Percentiles rank a stretch among this genome's conserved stretches.
phyloP scores from a whole-genome alignment of 257 asterid species.

The Cynanchum wilfordii region DNA sequence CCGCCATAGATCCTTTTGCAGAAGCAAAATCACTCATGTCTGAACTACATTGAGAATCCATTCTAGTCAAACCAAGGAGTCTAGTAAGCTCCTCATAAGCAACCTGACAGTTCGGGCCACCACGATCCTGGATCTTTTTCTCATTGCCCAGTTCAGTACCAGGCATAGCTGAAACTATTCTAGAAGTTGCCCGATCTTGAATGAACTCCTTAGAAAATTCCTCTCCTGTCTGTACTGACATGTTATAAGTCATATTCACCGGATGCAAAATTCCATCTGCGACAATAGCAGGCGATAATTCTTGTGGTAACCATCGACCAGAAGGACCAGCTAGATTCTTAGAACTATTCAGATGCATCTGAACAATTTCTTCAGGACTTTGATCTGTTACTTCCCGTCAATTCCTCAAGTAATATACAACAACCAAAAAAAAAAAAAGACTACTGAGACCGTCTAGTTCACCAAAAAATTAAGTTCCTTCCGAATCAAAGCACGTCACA shows the following conservation, averaged over 20 bases:
- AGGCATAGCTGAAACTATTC: conserved; percentile 31
- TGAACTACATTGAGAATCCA: conserved; percentile 62
- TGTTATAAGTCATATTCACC: conserved; percentile 30
- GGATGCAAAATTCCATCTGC: conserved; percentile 25
- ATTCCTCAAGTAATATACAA: background rate
- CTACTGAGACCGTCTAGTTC: background rate
- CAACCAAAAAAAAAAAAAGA: background rate
- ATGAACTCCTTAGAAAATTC: conserved; percentile 48
- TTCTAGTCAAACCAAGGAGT: conserved; percentile 55
- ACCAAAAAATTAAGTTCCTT: background rate
- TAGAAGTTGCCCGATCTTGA: conserved; percentile 43
- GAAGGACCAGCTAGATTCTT: conserved; percentile 28
- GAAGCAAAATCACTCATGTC: conserved; percentile 46
- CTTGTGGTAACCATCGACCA: conserved; percentile 40
- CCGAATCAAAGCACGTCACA: background rate
- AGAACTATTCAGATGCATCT: conserved; percentile 22
- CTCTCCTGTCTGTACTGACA: conserved; percentile 55
- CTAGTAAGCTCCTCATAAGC: conserved; percentile 58
- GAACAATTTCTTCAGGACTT: background rate
- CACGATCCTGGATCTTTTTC: conserved; percentile 30
- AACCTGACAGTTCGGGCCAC: conserved; percentile 31
- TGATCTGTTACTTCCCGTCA: background rate
- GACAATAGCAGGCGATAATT: conserved; percentile 15
- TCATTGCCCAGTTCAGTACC: conserved; percentile 25
- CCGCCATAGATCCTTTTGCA: conserved; percentile 40